Percentiles rank a stretch among this genome's conserved stretches.
Conservation (phyloP, 2,329 filamentous ascomycete species). For the Dryadomyces quercivorus region DNA sequence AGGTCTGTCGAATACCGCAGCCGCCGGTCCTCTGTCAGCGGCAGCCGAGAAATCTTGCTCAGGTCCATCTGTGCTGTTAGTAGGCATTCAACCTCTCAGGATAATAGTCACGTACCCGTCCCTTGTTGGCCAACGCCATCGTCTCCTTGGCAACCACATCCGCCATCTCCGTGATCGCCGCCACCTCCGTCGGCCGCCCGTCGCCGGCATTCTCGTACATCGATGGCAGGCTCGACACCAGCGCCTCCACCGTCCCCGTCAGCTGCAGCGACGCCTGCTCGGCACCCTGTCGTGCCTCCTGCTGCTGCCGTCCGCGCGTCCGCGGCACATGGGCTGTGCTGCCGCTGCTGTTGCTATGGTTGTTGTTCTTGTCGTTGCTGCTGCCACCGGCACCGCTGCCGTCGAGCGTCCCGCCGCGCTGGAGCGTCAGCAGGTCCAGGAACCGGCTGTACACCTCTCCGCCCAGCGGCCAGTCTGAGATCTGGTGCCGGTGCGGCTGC, state of each 20-base stretch:
- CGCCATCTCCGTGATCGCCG: slow-evolving; percentile 74
- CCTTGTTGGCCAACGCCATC: slow-evolving; percentile 39
- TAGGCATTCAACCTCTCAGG: not conserved
- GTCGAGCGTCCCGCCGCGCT: slow-evolving; percentile 20
- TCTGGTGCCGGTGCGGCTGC: slow-evolving; percentile 43
- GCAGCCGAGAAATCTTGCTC: slow-evolving; percentile 42
- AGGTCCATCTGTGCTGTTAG: slow-evolving; percentile 27
- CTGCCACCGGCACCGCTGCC: not conserved
- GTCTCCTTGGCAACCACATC: slow-evolving; percentile 57
- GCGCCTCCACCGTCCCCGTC: slow-evolving; percentile 35
- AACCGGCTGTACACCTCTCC: slow-evolving; percentile 66
- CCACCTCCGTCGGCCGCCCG: slow-evolving; percentile 41
- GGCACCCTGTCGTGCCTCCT: slow-evolving; percentile 7
- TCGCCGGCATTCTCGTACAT: slow-evolving; percentile 33
- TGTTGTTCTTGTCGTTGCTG: slow-evolving; percentile 21
- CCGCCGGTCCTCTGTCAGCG: slow-evolving; percentile 61
- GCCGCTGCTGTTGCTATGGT: slow-evolving; percentile 21
- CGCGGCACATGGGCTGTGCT: slow-evolving; percentile 3
- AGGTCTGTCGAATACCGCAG: slow-evolving; percentile 59
- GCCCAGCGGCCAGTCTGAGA: slow-evolving; percentile 65
- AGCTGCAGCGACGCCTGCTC: slow-evolving; percentile 19
- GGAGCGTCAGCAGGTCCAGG: slow-evolving; percentile 34
- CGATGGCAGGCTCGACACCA: slow-evolving; percentile 43
- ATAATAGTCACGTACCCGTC: slow-evolving; percentile 34
- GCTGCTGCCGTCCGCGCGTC: slow-evolving; percentile 11